Base-by-base conservation (phyloP, 768 basidiomycete genomes). In the Pleurotus eryngii region DNA sequence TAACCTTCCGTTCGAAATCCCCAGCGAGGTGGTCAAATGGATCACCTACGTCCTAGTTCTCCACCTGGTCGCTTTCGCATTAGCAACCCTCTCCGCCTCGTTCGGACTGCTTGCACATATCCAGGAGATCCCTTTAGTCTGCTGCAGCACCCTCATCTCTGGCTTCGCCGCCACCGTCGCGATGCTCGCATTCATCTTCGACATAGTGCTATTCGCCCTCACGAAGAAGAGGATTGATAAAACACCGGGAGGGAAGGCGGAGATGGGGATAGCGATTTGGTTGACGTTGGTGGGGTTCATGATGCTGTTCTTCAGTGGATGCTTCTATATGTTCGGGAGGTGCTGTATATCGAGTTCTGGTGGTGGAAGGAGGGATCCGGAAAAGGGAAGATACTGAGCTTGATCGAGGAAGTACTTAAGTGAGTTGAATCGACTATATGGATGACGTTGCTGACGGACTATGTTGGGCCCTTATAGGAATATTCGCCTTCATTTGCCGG, bases 181-280 rank as follows among this genome's bases (percentile, higher is more conserved):
- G 50, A 77, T 98, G 59, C 66, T 92, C 43, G 95, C 95, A 4
- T 95, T 98, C 72, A 83, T 96, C 35, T 95, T 98, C 71, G 97
- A 99, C 70, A 73, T 98, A 57, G 89, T 82, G 63, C 75, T 98
- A 56, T 98, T 98, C 75, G 92, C 92, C 76, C 72, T 96, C 57
- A 91, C 91, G 57, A 94, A 89, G 66, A 75, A 89, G 40, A 84
- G 95, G 51, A 89, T 99, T 69, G 89, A 91, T 68, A 63, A 77
- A 3, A 86, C 92, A 17, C 30, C 22, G n/a, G 60, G 57, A 24
- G 94, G 91, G 5, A 77, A 77, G 0, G 95, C 96, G 0, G 73
- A 76, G n/a, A 88, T 95, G 4, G 95, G 95, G n/a, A 87, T 81
- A 58, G 94, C 90, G 20, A 82, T 95, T 43, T 98, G 95, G 95